Percentiles rank a stretch among this genome's conserved stretches.
These are phyloP conservation scores for Tricholoma terreum DNA, from an alignment of 768 basidiomycete genomes.

Conservation along the genomic window DNA sequence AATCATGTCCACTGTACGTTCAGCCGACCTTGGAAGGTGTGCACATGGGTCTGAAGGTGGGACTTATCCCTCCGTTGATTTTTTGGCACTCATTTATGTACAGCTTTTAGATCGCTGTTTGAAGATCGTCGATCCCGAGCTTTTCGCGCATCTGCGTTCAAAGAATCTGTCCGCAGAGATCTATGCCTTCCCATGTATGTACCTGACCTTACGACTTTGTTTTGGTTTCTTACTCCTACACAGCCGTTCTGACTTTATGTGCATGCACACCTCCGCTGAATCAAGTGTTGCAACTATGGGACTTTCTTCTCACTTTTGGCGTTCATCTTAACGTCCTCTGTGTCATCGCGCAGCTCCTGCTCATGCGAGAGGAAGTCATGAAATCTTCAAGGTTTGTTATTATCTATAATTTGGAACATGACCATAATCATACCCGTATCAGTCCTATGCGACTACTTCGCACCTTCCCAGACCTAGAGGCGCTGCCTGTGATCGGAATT, in stretches of 20 bases:
- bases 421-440: neutral
- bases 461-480: conserved; percentile 90
- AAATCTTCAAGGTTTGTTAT: conserved; percentile 65
- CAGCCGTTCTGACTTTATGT: conserved; percentile 91
- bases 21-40: conserved; percentile 96
- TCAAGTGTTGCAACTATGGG: conserved; percentile 94
- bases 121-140: conserved; percentile 84
- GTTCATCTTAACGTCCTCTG: conserved; percentile 96
- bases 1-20: conserved; percentile 93
- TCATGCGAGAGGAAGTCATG: conserved; percentile 92
- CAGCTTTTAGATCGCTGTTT: conserved; percentile 93
- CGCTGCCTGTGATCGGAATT: conserved; percentile 84
- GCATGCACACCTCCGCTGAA: conserved; percentile 96
- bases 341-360: conserved; percentile 90
- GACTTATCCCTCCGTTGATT: neutral
- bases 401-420: neutral
- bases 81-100: neutral
- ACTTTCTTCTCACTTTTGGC: conserved; percentile 95
- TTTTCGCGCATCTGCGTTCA: conserved; percentile 76
- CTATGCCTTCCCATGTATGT: conserved; percentile 95
- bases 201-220: neutral
- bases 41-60: conserved; percentile 88
- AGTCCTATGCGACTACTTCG: conserved; percentile 95
- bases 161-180: conserved; percentile 95
- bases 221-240: neutral